Base-by-base conservation (phyloP, 257 asterid species). In the Linderniella brevidens region DNA sequence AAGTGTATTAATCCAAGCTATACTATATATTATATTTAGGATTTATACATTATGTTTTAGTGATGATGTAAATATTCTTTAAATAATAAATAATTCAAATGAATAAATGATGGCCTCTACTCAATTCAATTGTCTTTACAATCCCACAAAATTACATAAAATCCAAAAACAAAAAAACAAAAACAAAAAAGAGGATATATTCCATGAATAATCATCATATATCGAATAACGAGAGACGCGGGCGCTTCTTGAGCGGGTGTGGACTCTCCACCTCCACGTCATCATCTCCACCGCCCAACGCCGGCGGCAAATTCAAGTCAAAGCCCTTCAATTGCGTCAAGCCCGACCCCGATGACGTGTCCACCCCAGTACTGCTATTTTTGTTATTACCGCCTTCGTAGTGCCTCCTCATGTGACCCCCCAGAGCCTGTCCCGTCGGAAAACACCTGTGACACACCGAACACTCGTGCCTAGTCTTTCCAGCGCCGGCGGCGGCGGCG, bases 241-340 rank as follows among this genome's bases (percentile, higher is more conserved):
- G 56, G 38, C 56, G 32, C 32, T 18, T 70, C 64, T 79, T 76
- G 4, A 78, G 64, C 47, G 92, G 80, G 43, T 76, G 86, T 5
- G 92, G 92, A 17, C 86, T 76, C 38, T 76, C 86, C 11, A 76
- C 92, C 50, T 79, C 87, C 11, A 70, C 79, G 9, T 70, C 82
- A 32, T 11, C 41, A 19, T 66, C 69, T 50, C 54, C 32, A 6
- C 32, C 45, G 53, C 57, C 49, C 35, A 65, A 49, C n/a, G 54
- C 64, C 38, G 48, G 79, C 58, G 92, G 83, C 19, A 79, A 16
- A 54, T 79, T 79, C 78, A 79, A 60, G 68, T 79, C 92, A 44
- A 79, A 76, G 40, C 53, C 68, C 19, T 76, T 63, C 46, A 59
- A 66, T 36, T 64, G 71, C 15, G 41, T 51, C 13, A 55, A 38